Evolutionary conservation across 2,329 filamentous ascomycete species (phyloP), one percentile per base, ranked within the genome.

Genomic region (Knoxdaviesia proteae): DNA sequence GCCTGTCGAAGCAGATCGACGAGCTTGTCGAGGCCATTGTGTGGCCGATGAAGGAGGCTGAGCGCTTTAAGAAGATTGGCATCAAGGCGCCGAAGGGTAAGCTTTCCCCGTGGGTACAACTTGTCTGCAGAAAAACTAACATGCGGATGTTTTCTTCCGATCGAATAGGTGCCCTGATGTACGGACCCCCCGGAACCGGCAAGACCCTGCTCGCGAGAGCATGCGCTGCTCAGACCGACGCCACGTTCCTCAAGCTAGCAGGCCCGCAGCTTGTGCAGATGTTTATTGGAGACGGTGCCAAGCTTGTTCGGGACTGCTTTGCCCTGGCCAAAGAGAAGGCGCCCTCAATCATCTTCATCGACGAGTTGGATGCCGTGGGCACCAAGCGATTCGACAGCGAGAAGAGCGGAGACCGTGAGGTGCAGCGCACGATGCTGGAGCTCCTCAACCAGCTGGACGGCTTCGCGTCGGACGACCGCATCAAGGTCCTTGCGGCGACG

Each of bases 1-100:
- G 90, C 42, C 62, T 98, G 53, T 87, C 94, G 63, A 98, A 98
- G 67, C 90, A 98, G 68, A 98, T 98, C 56, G 88, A 94, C 60
- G 92, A 98, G 64, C 72, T 98, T 43, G 87, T 98, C 6, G 90
- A 98, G 65, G 90, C 90, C 44, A 90, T 98, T 41, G 90, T 98
- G 32, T 96, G 88, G 88, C 90, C 90, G 2, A 98, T 98, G 90
- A 96, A 96, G 72, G 88, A 98, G 64, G 87, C 90, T 2, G 92
- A 98, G 53, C 76, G 88, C 20, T 98, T 98, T 68, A 96, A 94
- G 73, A 96, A 94, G 72, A 94, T 98, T 55, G 90, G 90, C 52
- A 98, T 98, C 69, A 98, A 98, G 67, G 88, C 90, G 36, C 90
- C 90, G 9, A 98, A 98, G 66, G 90, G 90, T 94, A 74, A 47